phyloP scores from a whole-genome alignment of 768 basidiomycete species.

The Naganishia vishniacii region DNA sequence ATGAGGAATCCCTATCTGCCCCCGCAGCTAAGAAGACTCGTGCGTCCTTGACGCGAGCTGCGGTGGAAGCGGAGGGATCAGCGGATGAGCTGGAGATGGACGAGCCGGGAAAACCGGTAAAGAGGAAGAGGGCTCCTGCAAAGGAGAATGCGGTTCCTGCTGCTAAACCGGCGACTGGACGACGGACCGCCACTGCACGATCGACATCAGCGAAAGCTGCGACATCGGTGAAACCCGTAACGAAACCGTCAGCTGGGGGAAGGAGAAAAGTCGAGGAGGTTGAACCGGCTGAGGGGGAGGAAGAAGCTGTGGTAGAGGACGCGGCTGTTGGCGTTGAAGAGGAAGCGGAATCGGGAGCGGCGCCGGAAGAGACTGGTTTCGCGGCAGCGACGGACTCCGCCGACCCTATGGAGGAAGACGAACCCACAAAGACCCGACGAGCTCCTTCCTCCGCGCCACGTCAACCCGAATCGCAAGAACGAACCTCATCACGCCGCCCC shows the following conservation, averaged over 20 bases:
- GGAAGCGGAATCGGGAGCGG: neutral
- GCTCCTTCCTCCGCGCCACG: neutral
- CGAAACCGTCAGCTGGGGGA: neutral
- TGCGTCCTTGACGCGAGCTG: conserved; percentile 12
- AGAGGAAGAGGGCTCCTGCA: conserved; percentile 9
- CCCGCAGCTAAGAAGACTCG: neutral
- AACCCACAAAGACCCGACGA: conserved; percentile 9
- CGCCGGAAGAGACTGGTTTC: no score
- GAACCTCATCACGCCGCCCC: neutral
- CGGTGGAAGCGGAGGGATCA: neutral
- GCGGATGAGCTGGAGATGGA: conserved; percentile 12
- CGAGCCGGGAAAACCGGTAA: conserved; percentile 8
- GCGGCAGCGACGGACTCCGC: no score
- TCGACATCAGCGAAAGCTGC: neutral
- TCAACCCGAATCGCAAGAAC: neutral
- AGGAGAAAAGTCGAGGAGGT: conserved; percentile 8
- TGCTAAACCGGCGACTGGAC: neutral
- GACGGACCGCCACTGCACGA: neutral
- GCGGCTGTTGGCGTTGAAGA: conserved; percentile 1
- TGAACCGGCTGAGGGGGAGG: neutral
- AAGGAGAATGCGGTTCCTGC: neutral
- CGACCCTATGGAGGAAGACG: neutral
- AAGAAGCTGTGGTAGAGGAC: neutral
- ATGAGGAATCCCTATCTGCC: neutral
- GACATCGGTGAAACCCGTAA: neutral